Evolutionary conservation across 495 filamentous ascomycete species (phyloP).

Genomic region (Chaetomium tenue): DNA sequence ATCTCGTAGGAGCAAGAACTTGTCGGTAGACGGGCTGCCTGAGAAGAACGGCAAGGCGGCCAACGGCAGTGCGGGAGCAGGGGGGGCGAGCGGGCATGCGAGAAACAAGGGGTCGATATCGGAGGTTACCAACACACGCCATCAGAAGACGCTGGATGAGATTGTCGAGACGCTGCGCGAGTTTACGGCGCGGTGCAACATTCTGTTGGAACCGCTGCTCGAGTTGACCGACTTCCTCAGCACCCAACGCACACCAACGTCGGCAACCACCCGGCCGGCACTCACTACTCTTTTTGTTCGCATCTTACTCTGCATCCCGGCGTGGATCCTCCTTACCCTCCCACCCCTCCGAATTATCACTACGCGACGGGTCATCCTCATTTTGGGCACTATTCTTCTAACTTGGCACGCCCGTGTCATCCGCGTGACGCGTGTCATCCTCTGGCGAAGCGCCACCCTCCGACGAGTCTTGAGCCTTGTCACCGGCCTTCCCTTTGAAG

Average conservation of each 20-base stretch:
- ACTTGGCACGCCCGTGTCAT: conserved; percentile 90
- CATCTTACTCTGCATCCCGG: conserved; percentile 78
- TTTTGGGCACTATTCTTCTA: conserved; percentile 74
- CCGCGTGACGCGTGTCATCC: conserved; percentile 76
- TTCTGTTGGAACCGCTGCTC: conserved; percentile 83
- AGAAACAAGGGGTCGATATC: conserved; percentile 46
- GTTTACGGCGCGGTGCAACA: conserved; percentile 86
- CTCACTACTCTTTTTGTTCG: conserved; percentile 86
- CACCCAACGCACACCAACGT: conserved; percentile 85
- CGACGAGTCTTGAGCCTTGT: conserved; percentile 63
- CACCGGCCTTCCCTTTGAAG: conserved; percentile 74
- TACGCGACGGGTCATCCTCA: conserved; percentile 74
- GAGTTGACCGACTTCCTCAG: conserved; percentile 90
- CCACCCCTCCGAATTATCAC: conserved; percentile 84
- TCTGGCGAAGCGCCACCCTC: conserved; percentile 82
- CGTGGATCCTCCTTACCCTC: conserved; percentile 81
- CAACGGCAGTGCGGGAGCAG: conserved; percentile 36
- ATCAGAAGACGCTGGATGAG: conserved; percentile 85
- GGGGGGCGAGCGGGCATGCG: conserved; percentile 49
- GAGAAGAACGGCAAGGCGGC: conserved; percentile 52
- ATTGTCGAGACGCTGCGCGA: conserved; percentile 88
- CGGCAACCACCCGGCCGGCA: conserved; percentile 86
- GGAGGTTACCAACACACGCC: conserved; percentile 62
- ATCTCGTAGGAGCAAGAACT: conserved; percentile 32
- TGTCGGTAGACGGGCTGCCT: conserved; percentile 37